These are phyloP conservation scores for Pisolithus marmoratus DNA, from an alignment of 768 basidiomycete genomes.

Conservation along the genomic window DNA sequence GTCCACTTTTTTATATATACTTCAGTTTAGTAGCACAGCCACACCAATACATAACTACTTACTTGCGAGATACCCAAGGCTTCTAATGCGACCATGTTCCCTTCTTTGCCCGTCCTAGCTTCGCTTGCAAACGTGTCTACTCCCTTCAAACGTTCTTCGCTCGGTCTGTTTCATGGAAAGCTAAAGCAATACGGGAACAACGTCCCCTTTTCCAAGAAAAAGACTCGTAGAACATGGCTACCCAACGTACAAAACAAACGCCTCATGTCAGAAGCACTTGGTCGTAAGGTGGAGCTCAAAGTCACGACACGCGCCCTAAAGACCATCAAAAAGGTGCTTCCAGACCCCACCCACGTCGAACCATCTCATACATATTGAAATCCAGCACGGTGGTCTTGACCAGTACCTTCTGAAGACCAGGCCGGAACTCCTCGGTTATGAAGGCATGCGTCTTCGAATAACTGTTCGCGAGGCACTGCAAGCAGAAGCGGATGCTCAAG, in stretches of 20 bases:
- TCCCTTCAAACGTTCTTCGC: constrained; percentile 76
- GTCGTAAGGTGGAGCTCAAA: constrained; percentile 54
- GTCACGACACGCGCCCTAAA: constrained; percentile 71
- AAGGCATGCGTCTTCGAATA: constrained; percentile 43
- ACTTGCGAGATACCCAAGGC: background rate
- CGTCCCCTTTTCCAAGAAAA: constrained; percentile 83
- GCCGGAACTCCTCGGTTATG: constrained; percentile 31
- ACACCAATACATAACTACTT: too few relatives aligned
- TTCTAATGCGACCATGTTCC: constrained; percentile 15
- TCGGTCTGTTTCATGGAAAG: constrained; percentile 81
- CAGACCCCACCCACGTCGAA: constrained; percentile 3
- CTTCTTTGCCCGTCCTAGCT: constrained; percentile 11
- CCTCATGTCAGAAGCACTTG: constrained; percentile 60
- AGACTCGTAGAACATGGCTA: constrained; percentile 83
- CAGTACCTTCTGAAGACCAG: constrained; percentile 53
- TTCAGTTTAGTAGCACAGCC: background rate
- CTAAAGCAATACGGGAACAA: constrained; percentile 80
- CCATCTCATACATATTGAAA: background rate
- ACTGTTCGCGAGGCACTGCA: constrained; percentile 28
- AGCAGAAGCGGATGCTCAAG: background rate
- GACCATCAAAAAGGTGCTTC: constrained; percentile 74
- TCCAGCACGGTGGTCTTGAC: constrained; percentile 65
- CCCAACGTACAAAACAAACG: constrained; percentile 83
- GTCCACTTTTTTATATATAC: constrained; percentile 27
- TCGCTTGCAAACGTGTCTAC: constrained; percentile 35